Evolutionary conservation across 306 rosid species (phyloP).

Genomic region (Inga laurina): DNA sequence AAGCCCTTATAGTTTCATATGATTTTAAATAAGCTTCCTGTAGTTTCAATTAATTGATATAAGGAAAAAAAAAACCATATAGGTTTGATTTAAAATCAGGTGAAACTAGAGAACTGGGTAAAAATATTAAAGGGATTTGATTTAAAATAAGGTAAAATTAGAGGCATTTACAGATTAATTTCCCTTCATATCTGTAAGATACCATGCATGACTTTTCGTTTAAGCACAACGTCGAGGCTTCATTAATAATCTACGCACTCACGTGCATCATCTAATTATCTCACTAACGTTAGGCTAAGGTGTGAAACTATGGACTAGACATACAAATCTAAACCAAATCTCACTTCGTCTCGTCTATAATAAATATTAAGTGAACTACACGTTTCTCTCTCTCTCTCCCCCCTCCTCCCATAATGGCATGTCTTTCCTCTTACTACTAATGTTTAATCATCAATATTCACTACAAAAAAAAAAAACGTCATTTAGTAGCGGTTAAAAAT

Average conservation of each 20-base stretch:
- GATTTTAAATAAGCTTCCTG: too few relatives aligned
- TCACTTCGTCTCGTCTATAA: slow-evolving; percentile 47
- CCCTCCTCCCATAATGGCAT: slow-evolving; percentile 29
- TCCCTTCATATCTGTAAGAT: neutral
- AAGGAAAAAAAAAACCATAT: too few relatives aligned
- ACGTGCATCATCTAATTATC: slow-evolving; percentile 36
- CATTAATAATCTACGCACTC: slow-evolving; percentile 28
- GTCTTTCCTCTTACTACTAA: slow-evolving; percentile 5
- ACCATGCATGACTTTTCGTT: neutral
- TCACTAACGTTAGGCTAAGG: slow-evolving; percentile 29
- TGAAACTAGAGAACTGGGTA: neutral
- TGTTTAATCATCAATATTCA: neutral
- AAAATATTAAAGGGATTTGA: too few relatives aligned
- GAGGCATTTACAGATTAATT: too few relatives aligned
- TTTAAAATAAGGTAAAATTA: too few relatives aligned
- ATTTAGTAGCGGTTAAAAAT: too few relatives aligned
- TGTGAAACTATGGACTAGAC: slow-evolving; percentile 29
- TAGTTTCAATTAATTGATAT: neutral
- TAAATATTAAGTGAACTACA: slow-evolving; percentile 37
- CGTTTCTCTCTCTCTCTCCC: neutral
- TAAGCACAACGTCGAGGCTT: slow-evolving; percentile 17
- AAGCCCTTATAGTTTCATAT: too few relatives aligned
- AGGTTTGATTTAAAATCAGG: too few relatives aligned
- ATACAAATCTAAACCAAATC: slow-evolving; percentile 66
- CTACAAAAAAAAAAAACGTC: too few relatives aligned